Conservation (phyloP, 2,329 filamentous ascomycete genomes). For the Fusarium sp. region DNA sequence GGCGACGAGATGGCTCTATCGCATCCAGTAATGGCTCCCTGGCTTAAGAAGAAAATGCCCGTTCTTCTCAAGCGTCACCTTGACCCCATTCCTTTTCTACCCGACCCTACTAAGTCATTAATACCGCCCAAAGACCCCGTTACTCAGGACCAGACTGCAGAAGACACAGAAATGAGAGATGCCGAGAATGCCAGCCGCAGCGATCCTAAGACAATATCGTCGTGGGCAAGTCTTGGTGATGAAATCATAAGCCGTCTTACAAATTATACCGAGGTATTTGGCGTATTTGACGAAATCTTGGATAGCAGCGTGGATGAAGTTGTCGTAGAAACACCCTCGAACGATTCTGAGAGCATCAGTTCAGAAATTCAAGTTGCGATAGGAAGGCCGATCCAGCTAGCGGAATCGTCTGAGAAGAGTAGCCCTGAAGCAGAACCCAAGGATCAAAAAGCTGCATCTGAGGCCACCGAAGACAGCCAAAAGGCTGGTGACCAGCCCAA, state of each 20-base stretch:
- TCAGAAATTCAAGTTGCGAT: constrained; percentile 14
- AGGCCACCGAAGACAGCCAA: constrained; percentile 31
- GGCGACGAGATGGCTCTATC: constrained; percentile 65
- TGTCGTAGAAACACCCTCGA: constrained; percentile 33
- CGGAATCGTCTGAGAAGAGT: constrained; percentile 3
- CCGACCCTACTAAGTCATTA: constrained; percentile 57
- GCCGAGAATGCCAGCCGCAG: constrained; percentile 23
- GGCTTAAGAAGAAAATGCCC: constrained; percentile 61
- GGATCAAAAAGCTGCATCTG: constrained; percentile 38
- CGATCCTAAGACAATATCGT: constrained; percentile 31
- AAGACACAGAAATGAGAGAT: constrained; percentile 32
- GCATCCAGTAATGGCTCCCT: constrained; percentile 69
- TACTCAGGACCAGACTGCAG: constrained; percentile 10
- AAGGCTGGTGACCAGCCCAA: constrained; percentile 44
- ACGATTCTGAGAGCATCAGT: constrained; percentile 24
- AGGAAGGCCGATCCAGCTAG: constrained; percentile 8
- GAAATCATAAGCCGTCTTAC: constrained; percentile 47
- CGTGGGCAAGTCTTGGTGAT: constrained; percentile 49
- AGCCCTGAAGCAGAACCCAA: constrained; percentile 2
- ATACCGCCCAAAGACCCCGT: constrained; percentile 42
- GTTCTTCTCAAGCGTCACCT: constrained; percentile 61
- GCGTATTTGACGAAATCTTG: constrained; percentile 43
- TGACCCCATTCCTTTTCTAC: constrained; percentile 70
- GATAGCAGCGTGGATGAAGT: constrained; percentile 39
- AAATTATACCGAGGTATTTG: constrained; percentile 42